phyloP scores from a whole-genome alignment of 495 filamentous ascomycete genomes.

The Xylaria curta region DNA sequence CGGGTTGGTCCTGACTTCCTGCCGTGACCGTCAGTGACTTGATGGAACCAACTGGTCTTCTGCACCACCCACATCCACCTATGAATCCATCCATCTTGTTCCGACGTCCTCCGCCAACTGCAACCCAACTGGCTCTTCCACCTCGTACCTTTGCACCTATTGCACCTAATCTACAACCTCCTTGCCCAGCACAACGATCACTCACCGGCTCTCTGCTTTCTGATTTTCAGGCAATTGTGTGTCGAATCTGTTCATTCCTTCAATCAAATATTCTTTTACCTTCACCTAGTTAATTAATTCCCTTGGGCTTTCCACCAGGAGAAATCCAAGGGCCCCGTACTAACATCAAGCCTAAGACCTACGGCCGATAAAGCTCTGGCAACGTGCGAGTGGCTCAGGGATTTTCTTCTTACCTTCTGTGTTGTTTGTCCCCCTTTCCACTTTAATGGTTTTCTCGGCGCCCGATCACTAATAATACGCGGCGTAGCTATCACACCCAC shows the following conservation, averaged over 20 bases:
- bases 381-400: neutral
- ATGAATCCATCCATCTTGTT: neutral
- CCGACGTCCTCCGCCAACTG: neutral
- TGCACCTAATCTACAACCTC: conserved; percentile 1
- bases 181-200: neutral
- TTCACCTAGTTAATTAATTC: neutral
- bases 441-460: neutral
- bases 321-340: neutral
- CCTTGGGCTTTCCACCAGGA: neutral
- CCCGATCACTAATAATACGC: neutral
- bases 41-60: conserved; percentile 1
- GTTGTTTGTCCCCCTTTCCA: neutral
- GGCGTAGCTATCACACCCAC: neutral
- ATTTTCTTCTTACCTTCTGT: neutral
- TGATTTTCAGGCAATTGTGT: neutral
- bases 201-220: neutral
- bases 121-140: neutral
- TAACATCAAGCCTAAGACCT: neutral
- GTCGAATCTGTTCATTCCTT: conserved; percentile 24
- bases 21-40: conserved; percentile 1
- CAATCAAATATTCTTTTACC: conserved; percentile 4
- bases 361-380: neutral
- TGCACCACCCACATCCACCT: neutral
- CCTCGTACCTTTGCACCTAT: conserved; percentile 17
- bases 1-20: conserved; percentile 22